Base-by-base conservation (phyloP, 169 alveolate genomes). In the Plasmodium reichenowi region DNA sequence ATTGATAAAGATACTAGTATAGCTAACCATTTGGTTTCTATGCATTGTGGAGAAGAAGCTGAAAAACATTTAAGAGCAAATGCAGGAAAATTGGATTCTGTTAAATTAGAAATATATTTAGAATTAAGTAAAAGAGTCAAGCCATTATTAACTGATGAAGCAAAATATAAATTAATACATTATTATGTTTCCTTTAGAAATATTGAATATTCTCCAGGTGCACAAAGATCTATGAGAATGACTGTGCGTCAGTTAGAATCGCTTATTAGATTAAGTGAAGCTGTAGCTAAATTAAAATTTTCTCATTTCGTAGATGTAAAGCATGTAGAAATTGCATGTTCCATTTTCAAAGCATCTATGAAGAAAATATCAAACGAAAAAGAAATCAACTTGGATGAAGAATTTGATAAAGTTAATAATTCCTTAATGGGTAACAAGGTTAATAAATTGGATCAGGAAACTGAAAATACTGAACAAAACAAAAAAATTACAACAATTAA, bases 231-330 rank as follows among this genome's bases (percentile, higher is more conserved):
- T 32, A 93, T 98, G 85, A 96, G 99, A 89, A 97, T 97, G 92
- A 98, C 99, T 26, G 99, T 98, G 15, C 96, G 99, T 86, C 98
- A 97, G 92, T 94, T 98, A 86, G 99, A 98, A 88, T 95, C 98
- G 22, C 95, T 98, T 74, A 96, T 98, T 45, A 76, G 99, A 78
- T 95, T 98, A 26, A 94, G 98, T 59, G 99, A 98, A 88, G 99
- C 99, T 1, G 94, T 98, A 48, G 99, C 99, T 7, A 97, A 98
- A 88, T 97, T 97, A 22, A 96, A 97, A 87, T 97, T 95, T 86
- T 96, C 98, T 58, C 97, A 96, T 72, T 88, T 94, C 50, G 97
- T 98, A 3, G 95, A 93, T 38, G 95, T 95, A n/a, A 92, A 92
- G 22, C 98, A 96, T 90, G 99, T 98, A 1, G 95, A 96, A 71